phyloP scores from a whole-genome alignment of 768 basidiomycete species.

The Suillus hirtellus region DNA sequence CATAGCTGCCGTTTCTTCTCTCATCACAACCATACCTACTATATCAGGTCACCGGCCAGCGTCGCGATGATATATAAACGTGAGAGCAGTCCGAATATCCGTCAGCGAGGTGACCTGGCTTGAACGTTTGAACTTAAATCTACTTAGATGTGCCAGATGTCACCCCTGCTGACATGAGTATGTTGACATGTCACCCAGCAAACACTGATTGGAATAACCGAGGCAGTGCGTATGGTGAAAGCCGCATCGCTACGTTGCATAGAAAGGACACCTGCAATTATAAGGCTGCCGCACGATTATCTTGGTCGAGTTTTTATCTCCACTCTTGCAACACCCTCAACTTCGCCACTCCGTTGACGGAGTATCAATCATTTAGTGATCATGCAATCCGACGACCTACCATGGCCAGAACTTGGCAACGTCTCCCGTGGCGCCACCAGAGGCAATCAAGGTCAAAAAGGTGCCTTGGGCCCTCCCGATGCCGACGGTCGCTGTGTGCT shows the following conservation, averaged over 20 bases:
- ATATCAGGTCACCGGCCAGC: slow-evolving; percentile 31
- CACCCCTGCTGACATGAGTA: slow-evolving; percentile 34
- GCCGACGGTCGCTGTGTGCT: slow-evolving; percentile 72
- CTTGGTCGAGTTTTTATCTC: slow-evolving; percentile 38
- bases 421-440: slow-evolving; percentile 82
- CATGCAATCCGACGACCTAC: slow-evolving; percentile 70
- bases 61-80: slow-evolving; percentile 37
- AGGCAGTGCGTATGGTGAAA: slow-evolving; percentile 34
- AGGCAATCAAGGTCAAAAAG: slow-evolving; percentile 86
- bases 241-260: slow-evolving; percentile 37
- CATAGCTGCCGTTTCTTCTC: slow-evolving; percentile 17
- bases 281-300: slow-evolving; percentile 36
- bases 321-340: slow-evolving; percentile 32
- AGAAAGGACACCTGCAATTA: slow-evolving; percentile 32
- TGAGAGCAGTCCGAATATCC: slow-evolving; percentile 28
- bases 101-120: slow-evolving; percentile 11
- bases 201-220: slow-evolving; percentile 25
- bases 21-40: slow-evolving; percentile 15
- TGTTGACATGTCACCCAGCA: slow-evolving; percentile 37
- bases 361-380: slow-evolving; percentile 7
- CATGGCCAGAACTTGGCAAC: slow-evolving; percentile 85
- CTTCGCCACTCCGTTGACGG: slow-evolving; percentile 14
- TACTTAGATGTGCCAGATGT: slow-evolving; percentile 25
- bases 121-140: slow-evolving; percentile 9
- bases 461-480: slow-evolving; percentile 70